Base-by-base conservation (phyloP, 2,329 filamentous ascomycete genomes). In the Scopulariopsis brevicaulis region DNA sequence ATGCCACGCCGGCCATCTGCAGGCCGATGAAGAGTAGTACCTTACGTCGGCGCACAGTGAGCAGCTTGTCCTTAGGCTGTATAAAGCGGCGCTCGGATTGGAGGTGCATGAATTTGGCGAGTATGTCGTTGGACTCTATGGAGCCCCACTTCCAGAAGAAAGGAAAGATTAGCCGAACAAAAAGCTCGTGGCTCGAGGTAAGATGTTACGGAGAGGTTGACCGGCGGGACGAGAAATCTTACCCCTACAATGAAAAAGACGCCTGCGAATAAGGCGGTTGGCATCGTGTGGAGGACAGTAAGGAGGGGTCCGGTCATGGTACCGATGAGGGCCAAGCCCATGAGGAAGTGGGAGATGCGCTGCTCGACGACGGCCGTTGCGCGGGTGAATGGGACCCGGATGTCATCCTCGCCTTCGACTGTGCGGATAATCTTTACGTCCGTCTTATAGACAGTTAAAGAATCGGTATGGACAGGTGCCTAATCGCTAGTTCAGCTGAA, bases 221-320 rank as follows among this genome's bases (percentile, higher is more conserved):
- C 3, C 12, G 37, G 10, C 7, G 34, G 34, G 14, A 14, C 34
- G 10, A 57, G 67, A 52, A 24, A 10, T 64, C 76, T 71, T 64
- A 76, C 76, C 24, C 80, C 80, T 62, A 83, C 79, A 28, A 81
- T 75, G 67, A 82, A 82, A 71, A 82, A 83, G 1, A 83, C 73
- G 7, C 80, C 80, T 3, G 74, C 76, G 60, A 83, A 77, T 0
- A 82, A 72, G 1, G 75, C 77, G 55, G 75, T 73, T 0, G 80
- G 79, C 63, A 82, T 82, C 1, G 78, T 76, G 56, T 79, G 74
- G 1, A 82, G 66, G 1, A 81, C 77, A 18, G 73, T 69, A 43
- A 82, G 72, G 0, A 83, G 66, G 0, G 79, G 80, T 0, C 78
- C 77, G 0, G 77, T 79, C 79, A 83, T 82, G 4, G 77, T 80